phyloP scores from a whole-genome alignment of 1,284 basidiomycete genomes.

The Phlebopus sp. region DNA sequence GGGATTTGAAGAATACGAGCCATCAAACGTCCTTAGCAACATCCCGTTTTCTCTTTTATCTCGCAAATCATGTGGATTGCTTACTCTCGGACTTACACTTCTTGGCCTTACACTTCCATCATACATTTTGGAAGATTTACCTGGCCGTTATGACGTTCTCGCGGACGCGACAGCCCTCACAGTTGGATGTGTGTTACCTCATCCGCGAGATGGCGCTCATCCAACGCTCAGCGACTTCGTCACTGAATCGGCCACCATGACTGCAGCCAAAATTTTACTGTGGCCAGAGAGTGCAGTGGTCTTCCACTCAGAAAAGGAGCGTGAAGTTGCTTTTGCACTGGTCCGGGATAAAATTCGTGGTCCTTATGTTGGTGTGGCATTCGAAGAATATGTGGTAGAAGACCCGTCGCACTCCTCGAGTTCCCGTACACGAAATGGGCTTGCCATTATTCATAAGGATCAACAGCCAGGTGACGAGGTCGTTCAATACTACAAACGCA shows the following conservation, averaged over 20 bases:
- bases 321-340: conserved; percentile 45
- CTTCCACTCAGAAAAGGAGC: conserved; percentile 51
- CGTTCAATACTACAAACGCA: conserved; percentile 69
- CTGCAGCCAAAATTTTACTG: conserved; percentile 55
- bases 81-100: conserved; percentile 42
- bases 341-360: conserved; percentile 37
- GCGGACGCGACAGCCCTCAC: conserved; percentile 48
- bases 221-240: conserved; percentile 61
- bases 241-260: conserved; percentile 46
- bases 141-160: conserved; percentile 42
- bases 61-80: conserved; percentile 20
- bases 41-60: conserved; percentile 18
- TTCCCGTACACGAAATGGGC: conserved; percentile 53
- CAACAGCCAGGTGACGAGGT: conserved; percentile 36
- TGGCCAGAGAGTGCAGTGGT: conserved; percentile 78
- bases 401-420: conserved; percentile 35
- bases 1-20: conserved; percentile 19
- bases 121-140: conserved; percentile 40
- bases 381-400: conserved; percentile 51
- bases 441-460: conserved; percentile 51
- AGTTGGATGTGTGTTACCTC: conserved; percentile 65
- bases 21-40: conserved; percentile 1
- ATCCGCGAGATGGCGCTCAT: conserved; percentile 38
- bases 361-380: conserved; percentile 61
- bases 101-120: conserved; percentile 56